Evolutionary conservation across 2,329 filamentous ascomycete genomes (phyloP).

Genomic region (Alternaria angustiovoidea): DNA sequence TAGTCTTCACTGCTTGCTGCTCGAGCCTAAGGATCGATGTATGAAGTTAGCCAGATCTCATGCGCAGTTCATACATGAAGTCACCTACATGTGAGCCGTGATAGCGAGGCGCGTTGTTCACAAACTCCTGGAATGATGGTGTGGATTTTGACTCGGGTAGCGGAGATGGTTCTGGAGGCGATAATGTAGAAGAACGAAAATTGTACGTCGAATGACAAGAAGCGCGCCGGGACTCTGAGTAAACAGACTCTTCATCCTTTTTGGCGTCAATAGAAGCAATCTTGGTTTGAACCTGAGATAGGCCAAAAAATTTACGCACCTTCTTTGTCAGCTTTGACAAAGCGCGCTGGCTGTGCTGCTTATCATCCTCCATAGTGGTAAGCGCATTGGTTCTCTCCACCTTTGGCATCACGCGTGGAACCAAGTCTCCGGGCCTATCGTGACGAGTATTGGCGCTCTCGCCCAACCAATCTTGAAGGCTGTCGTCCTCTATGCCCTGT

Average conservation of each 20-base stretch:
- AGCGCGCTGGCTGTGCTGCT: conserved; percentile 14
- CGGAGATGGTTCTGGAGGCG: background rate
- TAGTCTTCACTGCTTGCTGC: conserved; percentile 19
- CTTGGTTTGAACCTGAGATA: conserved; percentile 12
- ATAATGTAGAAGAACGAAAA: conserved; percentile 13
- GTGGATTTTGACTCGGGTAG: background rate
- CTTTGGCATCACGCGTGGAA: conserved; percentile 15
- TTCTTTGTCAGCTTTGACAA: conserved; percentile 8
- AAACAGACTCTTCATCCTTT: conserved; percentile 10
- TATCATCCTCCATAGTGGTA: conserved; percentile 18
- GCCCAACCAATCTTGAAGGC: conserved; percentile 25
- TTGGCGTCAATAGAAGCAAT: conserved; percentile 7
- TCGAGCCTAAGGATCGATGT: background rate
- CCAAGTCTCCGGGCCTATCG: conserved; percentile 16
- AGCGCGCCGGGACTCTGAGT: conserved; percentile 10
- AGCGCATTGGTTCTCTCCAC: conserved; percentile 14
- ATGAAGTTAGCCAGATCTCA: too few relatives aligned
- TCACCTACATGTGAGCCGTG: background rate
- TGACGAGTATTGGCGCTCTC: conserved; percentile 19
- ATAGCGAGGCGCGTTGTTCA: background rate
- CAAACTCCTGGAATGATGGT: background rate
- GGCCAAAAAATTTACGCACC: conserved; percentile 16
- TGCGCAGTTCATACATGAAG: too few relatives aligned
- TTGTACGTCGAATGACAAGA: conserved; percentile 15
- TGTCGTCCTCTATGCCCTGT: conserved; percentile 28